Evolutionary conservation across 495 filamentous ascomycete genomes (phyloP).

Genomic region (Lepidopterella palustris): DNA sequence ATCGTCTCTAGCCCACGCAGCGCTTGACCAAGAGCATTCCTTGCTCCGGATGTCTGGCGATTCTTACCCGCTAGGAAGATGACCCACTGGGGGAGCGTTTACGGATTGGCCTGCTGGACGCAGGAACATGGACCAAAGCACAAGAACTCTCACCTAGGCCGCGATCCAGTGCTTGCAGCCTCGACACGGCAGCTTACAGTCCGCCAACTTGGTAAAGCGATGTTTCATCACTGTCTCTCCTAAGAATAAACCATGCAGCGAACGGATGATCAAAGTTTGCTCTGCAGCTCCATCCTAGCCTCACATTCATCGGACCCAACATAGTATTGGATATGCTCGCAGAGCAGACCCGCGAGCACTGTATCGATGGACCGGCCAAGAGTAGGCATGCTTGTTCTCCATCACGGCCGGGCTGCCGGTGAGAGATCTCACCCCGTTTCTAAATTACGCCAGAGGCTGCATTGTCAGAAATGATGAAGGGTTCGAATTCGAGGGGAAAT

Average conservation of each 20-base stretch:
- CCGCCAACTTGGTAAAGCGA: constrained; percentile 23
- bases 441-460: too few species aligned
- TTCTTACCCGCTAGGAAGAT: background rate
- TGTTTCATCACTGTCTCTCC: constrained; percentile 27
- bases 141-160: too few species aligned
- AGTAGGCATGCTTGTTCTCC: constrained; percentile 1
- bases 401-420: constrained; percentile 11
- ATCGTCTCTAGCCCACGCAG: constrained; percentile 28
- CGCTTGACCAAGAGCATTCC: constrained; percentile 28
- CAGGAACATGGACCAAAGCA: constrained; percentile 31
- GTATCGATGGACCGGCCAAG: constrained; percentile 5
- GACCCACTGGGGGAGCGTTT: background rate
- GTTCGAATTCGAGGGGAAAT: constrained; percentile 1
- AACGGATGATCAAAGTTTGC: constrained; percentile 28
- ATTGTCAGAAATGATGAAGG: too few species aligned
- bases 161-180: constrained; percentile 11
- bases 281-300: constrained; percentile 1
- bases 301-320: background rate
- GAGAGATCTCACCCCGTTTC: background rate
- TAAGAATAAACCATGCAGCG: constrained; percentile 26
- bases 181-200: constrained; percentile 25
- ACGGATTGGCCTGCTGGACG: constrained; percentile 5
- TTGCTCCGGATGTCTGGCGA: constrained; percentile 25
- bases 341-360: background rate
- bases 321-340: background rate